These are phyloP conservation scores for Leccinum subspadiceum DNA, from an alignment of 1,284 basidiomycete genomes.

Conservation along the genomic window DNA sequence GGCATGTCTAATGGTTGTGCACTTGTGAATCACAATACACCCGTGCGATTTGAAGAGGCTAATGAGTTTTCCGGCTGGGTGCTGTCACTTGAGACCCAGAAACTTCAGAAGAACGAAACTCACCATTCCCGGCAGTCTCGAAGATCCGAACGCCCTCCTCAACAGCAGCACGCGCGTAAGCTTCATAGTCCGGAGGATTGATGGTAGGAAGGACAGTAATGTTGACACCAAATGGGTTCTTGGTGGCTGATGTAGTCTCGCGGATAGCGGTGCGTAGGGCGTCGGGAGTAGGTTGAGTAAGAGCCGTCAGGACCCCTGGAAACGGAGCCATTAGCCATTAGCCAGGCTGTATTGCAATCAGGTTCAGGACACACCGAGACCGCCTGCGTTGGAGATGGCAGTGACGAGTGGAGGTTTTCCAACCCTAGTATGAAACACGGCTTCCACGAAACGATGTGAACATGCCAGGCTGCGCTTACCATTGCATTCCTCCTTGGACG, in stretches of 20 bases:
- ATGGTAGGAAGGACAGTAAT: constrained; percentile 89
- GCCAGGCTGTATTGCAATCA: constrained; percentile 1
- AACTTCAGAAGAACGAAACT: constrained; percentile 19
- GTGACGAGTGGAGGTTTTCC: constrained; percentile 72
- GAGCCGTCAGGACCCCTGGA: constrained; percentile 78
- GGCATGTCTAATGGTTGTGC: constrained; percentile 85
- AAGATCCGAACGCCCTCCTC: constrained; percentile 89
- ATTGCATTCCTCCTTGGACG: constrained; percentile 86
- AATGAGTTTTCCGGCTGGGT: constrained; percentile 73
- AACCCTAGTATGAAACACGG: constrained; percentile 51
- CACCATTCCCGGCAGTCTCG: constrained; percentile 92
- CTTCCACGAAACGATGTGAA: constrained; percentile 3
- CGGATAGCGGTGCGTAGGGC: constrained; percentile 83
- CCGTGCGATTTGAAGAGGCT: constrained; percentile 75
- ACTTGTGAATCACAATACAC: constrained; percentile 88
- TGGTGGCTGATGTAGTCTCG: constrained; percentile 69
- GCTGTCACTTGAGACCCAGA: background rate
- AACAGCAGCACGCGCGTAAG: constrained; percentile 78
- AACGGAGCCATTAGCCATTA: background rate
- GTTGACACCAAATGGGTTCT: constrained; percentile 88
- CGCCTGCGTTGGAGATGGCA: constrained; percentile 86
- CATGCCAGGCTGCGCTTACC: constrained; percentile 41
- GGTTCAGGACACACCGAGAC: constrained; percentile 53
- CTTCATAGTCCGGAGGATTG: constrained; percentile 88
- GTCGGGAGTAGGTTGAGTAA: constrained; percentile 85